Evolutionary conservation across 2,329 filamentous ascomycete genomes (phyloP), one percentile per base, ranked within the genome.

Genomic region (Penicillium sp.): DNA sequence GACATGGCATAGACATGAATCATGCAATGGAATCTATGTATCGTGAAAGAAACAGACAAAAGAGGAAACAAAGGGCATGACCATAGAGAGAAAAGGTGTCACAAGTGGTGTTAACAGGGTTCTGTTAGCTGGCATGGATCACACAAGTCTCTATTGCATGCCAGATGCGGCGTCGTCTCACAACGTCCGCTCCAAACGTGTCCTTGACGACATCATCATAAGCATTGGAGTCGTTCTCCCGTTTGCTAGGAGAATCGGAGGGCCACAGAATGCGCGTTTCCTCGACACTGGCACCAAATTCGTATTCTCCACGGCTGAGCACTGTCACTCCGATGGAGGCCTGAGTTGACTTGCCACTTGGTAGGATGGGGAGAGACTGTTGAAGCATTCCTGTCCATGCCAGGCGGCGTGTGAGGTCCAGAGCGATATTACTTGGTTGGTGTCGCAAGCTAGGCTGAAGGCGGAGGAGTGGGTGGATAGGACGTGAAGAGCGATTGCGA

Each of bases 361-460:
- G 74, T 1, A 96, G 71, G 7, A 84, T 69, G 0, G 89, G 86
- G 0, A 96, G 77, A 1, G 85, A 81, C 68, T 88, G 88, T 75
- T 97, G 93, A 56, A 96, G 75, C 29, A 90, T 87, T 1, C 93
- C 93, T 62, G 92, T 93, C 88, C 91, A 95, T 1, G 88, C 88
- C 53, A 96, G 83, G 62, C 92, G 91, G 68, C 91, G 88, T 43
- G 89, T 89, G 55, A 93, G 85, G 71, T 96, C 93, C 16, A 96
- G 83, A 2, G 91, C 89, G 14, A 90, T 81, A 59, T 86, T 87
- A 50, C 85, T 81, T 1, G 89, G 85, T 16, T 93, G 86, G 67
- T 92, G 85, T 45, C 89, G 85, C 16, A 96, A 82, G 50, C 87
- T 85, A 0, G 93, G 92, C 72, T 93, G 85, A 14, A 96, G 77